These are phyloP conservation scores for Fusarium nisikadoi DNA, from an alignment of 2,329 filamentous ascomycete genomes.

Conservation along the genomic window DNA sequence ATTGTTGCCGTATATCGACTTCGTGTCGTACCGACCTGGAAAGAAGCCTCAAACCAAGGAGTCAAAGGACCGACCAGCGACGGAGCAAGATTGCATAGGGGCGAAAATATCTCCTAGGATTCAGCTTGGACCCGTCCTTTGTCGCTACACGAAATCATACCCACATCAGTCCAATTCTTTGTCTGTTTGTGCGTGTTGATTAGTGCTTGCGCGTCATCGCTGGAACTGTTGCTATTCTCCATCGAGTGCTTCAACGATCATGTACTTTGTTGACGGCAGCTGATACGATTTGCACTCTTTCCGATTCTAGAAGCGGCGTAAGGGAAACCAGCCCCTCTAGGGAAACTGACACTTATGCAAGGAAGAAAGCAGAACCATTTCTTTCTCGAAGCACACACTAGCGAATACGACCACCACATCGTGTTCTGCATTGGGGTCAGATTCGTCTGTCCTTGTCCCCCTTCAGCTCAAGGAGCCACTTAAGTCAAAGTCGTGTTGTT, in stretches of 20 bases:
- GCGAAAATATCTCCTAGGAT: conserved; percentile 31
- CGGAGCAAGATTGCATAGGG: conserved; percentile 20
- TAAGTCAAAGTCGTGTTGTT: conserved; percentile 30
- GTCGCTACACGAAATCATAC: not conserved
- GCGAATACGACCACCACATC: conserved; percentile 41
- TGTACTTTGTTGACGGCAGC: conserved; percentile 23
- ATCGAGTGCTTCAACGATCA: conserved; percentile 6
- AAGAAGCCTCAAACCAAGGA: conserved; percentile 3
- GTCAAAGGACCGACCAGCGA: conserved; percentile 16
- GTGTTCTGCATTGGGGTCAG: conserved; percentile 27
- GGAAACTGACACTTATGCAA: conserved; percentile 12
- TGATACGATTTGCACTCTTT: conserved; percentile 10
- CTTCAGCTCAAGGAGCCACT: conserved; percentile 8
- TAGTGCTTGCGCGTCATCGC: conserved; percentile 26
- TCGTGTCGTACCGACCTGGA: not conserved
- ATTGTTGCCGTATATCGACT: conserved; percentile 10
- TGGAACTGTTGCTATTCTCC: not conserved
- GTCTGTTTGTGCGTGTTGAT: conserved; percentile 13
- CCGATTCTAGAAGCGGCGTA: conserved; percentile 7
- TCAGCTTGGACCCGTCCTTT: conserved; percentile 19
- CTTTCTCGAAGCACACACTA: conserved; percentile 27
- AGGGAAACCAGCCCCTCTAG: not conserved
- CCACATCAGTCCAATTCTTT: conserved; percentile 24
- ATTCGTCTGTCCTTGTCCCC: conserved; percentile 22
- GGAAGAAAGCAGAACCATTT: conserved; percentile 19